A percentile compares a stretch with the other conserved stretches of the same genome.
Conservation (phyloP, 805 yeast species). For the Starmerella floris region DNA sequence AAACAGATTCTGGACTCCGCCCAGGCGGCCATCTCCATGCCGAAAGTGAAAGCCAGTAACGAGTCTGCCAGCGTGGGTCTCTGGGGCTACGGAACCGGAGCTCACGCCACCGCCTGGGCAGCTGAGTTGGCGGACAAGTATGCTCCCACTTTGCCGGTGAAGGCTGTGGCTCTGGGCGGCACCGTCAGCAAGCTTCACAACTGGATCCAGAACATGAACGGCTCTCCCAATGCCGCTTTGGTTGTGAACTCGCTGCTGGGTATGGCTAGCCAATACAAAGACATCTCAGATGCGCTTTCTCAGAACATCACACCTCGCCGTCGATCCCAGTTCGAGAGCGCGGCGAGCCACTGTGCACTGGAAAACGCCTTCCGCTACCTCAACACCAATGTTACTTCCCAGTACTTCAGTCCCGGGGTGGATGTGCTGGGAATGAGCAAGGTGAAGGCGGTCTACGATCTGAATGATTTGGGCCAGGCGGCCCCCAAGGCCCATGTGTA, state of each 20-base stretch:
- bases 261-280: slow-evolving; percentile 22
- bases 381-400: slow-evolving; percentile 15
- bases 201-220: slow-evolving; percentile 15
- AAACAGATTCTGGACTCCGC: slow-evolving; percentile 23
- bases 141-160: slow-evolving; percentile 22
- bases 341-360: slow-evolving; percentile 13
- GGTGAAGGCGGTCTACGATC: slow-evolving; percentile 12
- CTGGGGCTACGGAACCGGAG: slow-evolving; percentile 25
- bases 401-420: slow-evolving; percentile 15
- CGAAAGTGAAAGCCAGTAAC: slow-evolving; percentile 11
- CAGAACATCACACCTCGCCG: slow-evolving; percentile 10
- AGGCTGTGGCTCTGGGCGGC: slow-evolving; percentile 21
- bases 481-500: slow-evolving; percentile 20
- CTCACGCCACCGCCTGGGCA: slow-evolving; percentile 23
- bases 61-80: slow-evolving; percentile 14
- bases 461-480: slow-evolving; percentile 19
- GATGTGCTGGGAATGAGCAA: slow-evolving; percentile 12
- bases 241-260: slow-evolving; percentile 23
- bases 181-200: slow-evolving; percentile 17
- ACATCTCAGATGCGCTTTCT: slow-evolving; percentile 13
- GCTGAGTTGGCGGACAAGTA: slow-evolving; percentile 17
- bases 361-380: slow-evolving; percentile 12
- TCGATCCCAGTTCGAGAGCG: slow-evolving; percentile 11
- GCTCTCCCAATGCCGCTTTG: slow-evolving; percentile 21
- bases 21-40: slow-evolving; percentile 19